phyloP scores from a whole-genome alignment of 23 red algal species.

The Gracilariopsis chorda region DNA sequence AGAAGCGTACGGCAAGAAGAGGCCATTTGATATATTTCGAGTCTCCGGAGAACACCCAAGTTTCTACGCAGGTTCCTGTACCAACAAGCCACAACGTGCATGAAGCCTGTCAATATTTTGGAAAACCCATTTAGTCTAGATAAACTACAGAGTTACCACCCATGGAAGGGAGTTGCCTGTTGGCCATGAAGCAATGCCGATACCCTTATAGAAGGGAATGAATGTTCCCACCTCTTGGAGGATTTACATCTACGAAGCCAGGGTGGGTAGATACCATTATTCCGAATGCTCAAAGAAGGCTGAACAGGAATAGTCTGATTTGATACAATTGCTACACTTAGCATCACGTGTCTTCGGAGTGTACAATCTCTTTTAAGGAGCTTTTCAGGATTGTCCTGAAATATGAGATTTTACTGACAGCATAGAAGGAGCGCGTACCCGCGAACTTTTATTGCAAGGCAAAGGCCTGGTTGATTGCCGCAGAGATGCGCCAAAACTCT shows the following conservation, averaged over 20 bases:
- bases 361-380: not conserved
- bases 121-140: not conserved
- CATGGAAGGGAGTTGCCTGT: not conserved
- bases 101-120: not conserved
- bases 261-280: not conserved
- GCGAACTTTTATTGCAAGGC: not conserved
- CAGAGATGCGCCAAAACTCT: too few species aligned
- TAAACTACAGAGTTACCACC: not conserved
- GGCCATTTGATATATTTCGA: not conserved
- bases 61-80: not conserved
- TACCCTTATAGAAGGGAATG: not conserved
- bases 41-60: not conserved
- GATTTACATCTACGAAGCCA: not conserved
- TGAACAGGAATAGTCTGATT: not conserved
- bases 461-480: not conserved
- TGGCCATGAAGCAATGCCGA: not conserved
- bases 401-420: not conserved
- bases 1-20: not conserved
- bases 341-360: not conserved
- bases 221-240: not conserved
- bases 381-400: not conserved
- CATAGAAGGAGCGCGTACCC: not conserved
- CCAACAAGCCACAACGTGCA: not conserved
- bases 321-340: not conserved
- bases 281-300: not conserved